Evolutionary conservation across 345 rosid species (phyloP), one percentile per base, ranked within the genome.

Genomic region (Lepidium africanum): DNA sequence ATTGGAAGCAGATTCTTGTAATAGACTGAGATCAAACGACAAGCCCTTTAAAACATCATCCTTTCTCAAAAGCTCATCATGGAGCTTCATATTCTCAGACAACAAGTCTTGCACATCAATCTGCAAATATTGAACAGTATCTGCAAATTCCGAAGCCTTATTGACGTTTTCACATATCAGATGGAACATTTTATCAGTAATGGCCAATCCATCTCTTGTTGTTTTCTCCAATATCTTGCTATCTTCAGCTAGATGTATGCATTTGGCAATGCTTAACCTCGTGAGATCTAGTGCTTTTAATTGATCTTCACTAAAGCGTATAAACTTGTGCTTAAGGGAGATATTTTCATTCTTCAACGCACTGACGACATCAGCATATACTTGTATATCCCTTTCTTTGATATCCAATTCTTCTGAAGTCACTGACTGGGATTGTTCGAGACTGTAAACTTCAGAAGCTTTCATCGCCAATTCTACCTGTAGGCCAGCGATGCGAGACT

Each of bases 1-100:
- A 63, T 70, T 85, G 53, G 97, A 90, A 59, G 95, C 91, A 70
- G 99, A 88, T 67, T 90, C 99, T 72, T 93, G 99, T 73, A 93
- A 71, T 66, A 88, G 77, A 77, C 95, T 86, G 55, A 90, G 78
- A 78, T 94, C 96, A 82, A 94, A 94, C 71, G 76, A 80, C 67
- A 94, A 70, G 59, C 97, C 99, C 53, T 83, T 81, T 19, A 90
- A 63, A 77, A 94, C 81, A 39, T 87, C 92, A 69, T 94, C 92
- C 70, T 90, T 94, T 82, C 97, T 87, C 48, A 70, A 68, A 76
- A 88, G 67, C 82, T 94, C 95, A 54, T 77, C 79, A 56, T 73
- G 85, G 65, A 90, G 90, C 74, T 38, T 77, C 37, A 33, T 54
- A 80, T 84, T 88, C 66, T 84, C 86, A 70, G 80, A 78, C 55